Evolutionary conservation across 2,329 filamentous ascomycete species (phyloP), one percentile per base, ranked within the genome.

Genomic region (Pestalotiopsis sp.): DNA sequence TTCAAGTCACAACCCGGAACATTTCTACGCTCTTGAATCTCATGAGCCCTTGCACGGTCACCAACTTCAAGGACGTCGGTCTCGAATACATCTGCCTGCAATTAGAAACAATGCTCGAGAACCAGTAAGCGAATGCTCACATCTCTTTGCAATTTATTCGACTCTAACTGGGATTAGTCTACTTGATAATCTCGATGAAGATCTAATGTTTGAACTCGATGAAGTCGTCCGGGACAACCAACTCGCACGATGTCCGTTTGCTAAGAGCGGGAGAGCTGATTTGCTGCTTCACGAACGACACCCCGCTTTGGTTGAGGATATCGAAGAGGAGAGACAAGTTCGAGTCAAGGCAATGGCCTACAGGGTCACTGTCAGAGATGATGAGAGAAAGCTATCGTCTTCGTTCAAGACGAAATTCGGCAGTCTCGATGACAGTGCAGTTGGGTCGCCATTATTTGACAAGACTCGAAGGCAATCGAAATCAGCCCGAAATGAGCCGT

Each of bases 71-170:
- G 78, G 88, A 96, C 72, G 92, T 92, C 10, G 93, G 92, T 0
- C 82, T 98, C 38, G 93, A 97, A 77, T 99, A 98, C 76, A 89
- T 98, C 24, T 97, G 94, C 74, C 82, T 97, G 58, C 97, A 97
- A 74, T 84, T 98, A 67, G 96, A 99, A 78, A 89, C 90, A 6
- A 93, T 98, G 86, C 88, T 99, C 64, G 94, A 98, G 75, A 97
- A 97, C 70, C 91, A 93, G 76, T 78, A 71, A 74, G 76, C 73
- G 30, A 24, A 26, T n/a, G 13, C 24, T 24, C 24, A 24, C 24
- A 24, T 24, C 24, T 24, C 1, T 24, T 24, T 17, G 14, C 63
- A 57, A 35, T 58, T 14, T 65, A 20, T 35, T 24, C 10, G 24
- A 57, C 55, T 17, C 71, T 72, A 87, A 88, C 64, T 22, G 7